Evolutionary conservation across 1,284 basidiomycete genomes (phyloP).

Genomic region (Ganoderma boninense): DNA sequence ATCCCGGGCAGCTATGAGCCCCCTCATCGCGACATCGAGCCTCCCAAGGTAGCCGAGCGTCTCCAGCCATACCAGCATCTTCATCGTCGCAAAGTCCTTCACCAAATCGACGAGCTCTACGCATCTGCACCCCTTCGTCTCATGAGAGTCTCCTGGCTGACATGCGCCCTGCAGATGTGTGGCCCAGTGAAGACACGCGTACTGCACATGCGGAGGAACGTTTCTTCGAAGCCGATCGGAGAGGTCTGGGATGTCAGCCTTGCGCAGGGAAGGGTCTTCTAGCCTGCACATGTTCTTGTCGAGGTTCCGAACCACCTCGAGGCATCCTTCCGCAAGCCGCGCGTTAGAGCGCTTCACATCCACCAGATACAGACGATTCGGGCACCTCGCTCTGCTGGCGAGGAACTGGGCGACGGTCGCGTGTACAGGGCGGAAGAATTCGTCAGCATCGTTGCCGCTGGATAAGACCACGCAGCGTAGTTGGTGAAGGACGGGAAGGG

Average conservation of each 20-base stretch:
- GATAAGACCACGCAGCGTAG: conserved; percentile 18
- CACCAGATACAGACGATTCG: conserved; percentile 19
- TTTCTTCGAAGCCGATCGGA: background rate
- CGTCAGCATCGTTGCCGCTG: conserved; percentile 10
- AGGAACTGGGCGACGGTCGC: conserved; percentile 26
- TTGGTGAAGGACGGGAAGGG: conserved; percentile 12
- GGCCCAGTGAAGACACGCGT: conserved; percentile 21
- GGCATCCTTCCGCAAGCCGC: conserved; percentile 18
- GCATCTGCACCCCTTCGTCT: background rate
- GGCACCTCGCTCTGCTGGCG: conserved; percentile 14
- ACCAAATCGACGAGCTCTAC: conserved; percentile 1
- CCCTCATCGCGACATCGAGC: conserved; percentile 7
- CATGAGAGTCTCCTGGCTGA: background rate
- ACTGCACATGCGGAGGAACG: conserved; percentile 13
- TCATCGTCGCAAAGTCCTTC: conserved; percentile 1
- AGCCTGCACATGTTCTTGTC: conserved; percentile 11
- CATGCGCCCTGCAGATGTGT: conserved; percentile 9
- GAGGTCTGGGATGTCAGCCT: conserved; percentile 12
- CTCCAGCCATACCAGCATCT: conserved; percentile 17
- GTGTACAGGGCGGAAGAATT: conserved; percentile 13
- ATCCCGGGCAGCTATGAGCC: background rate
- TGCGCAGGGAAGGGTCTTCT: background rate
- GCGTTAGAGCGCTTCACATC: conserved; percentile 10
- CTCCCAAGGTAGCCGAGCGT: conserved; percentile 9
- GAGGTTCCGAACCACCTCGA: conserved; percentile 8